Percentiles rank a stretch among this genome's conserved stretches.
Conservation (phyloP, 331 rosid genomes). For the Quercus lobata region DNA sequence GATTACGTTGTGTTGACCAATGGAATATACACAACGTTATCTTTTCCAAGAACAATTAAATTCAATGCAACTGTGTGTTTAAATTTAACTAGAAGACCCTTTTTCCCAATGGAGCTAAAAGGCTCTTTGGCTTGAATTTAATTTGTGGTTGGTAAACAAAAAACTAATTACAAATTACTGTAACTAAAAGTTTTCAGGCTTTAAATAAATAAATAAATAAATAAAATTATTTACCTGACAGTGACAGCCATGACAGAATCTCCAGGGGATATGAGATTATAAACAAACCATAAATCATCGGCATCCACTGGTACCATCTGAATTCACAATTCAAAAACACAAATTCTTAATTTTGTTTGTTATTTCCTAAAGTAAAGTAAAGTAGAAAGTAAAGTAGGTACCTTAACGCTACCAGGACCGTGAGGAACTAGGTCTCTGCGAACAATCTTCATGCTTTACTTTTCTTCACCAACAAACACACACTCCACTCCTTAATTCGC, state of each 20-base stretch:
- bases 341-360: not conserved
- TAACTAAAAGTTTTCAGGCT: too few species aligned
- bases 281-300: conserved; percentile 89
- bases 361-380: not conserved
- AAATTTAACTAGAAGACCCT: too few species aligned
- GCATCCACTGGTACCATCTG: conserved; percentile 92
- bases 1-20: too few species aligned
- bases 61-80: too few species aligned
- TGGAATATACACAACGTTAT: too few species aligned
- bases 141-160: too few species aligned
- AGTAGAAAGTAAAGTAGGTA: not conserved
- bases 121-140: too few species aligned
- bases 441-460: conserved; percentile 65
- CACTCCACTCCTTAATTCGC: not conserved
- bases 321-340: not conserved
- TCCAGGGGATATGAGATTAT: conserved; percentile 86
- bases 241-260: conserved; percentile 84
- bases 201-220: too few species aligned
- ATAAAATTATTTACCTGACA: conserved; percentile 48
- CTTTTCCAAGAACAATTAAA: too few species aligned
- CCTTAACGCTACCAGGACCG: conserved; percentile 99
- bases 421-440: conserved; percentile 53
- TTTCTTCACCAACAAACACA: not conserved
- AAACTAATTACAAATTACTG: too few species aligned
- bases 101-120: too few species aligned